These are phyloP conservation scores for Vitellaria paradoxa DNA, from an alignment of 179 eudicot genomes.

Conservation along the genomic window DNA sequence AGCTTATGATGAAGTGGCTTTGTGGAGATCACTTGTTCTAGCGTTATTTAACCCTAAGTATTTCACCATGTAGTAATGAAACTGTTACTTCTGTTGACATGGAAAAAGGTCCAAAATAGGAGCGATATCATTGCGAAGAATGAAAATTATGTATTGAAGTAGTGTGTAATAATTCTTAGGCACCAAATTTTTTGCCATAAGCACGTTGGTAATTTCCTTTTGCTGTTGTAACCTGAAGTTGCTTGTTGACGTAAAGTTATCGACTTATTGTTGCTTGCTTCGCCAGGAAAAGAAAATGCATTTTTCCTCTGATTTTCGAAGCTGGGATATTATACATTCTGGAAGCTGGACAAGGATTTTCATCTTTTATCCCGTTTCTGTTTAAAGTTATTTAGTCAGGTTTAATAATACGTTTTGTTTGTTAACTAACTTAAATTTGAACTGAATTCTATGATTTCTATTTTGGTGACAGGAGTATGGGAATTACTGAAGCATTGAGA, in stretches of 20 bases:
- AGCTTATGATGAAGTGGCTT: no score
- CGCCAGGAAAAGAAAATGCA: background rate
- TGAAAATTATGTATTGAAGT: background rate
- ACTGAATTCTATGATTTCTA: background rate
- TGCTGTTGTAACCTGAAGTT: background rate
- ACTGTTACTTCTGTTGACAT: background rate
- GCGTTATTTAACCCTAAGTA: no score
- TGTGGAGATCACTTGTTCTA: no score
- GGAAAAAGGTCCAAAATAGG: background rate
- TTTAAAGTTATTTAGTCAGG: background rate
- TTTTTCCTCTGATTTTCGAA: background rate
- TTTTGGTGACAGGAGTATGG: slow-evolving; percentile 59
- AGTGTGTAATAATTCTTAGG: background rate
- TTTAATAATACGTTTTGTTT: background rate
- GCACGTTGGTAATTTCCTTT: background rate
- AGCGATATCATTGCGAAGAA: background rate
- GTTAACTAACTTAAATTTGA: background rate
- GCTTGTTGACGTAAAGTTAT: background rate
- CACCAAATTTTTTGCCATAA: background rate
- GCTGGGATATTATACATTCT: background rate
- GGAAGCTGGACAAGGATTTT: no score
- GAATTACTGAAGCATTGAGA: slow-evolving; percentile 81
- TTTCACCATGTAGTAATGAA: background rate
- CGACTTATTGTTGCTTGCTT: background rate
- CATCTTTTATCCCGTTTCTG: background rate